phyloP scores from a whole-genome alignment of 139 green algal species.

The Parachlorella kessleri region DNA sequence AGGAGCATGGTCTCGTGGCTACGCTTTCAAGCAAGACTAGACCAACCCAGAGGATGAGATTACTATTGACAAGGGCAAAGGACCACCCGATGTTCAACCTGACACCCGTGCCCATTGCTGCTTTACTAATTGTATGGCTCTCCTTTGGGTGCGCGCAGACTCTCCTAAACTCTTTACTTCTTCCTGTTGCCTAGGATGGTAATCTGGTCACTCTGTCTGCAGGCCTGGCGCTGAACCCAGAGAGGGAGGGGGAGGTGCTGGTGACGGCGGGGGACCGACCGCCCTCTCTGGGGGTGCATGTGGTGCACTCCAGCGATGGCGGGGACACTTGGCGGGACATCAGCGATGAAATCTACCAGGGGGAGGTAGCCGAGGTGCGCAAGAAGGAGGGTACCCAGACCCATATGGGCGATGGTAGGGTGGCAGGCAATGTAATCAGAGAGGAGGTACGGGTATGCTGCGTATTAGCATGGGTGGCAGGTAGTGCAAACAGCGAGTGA shows the following conservation, averaged over 20 bases:
- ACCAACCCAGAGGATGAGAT: not conserved
- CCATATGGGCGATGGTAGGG: too few species aligned
- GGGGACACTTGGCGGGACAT: constrained; percentile 3
- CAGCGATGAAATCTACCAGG: not conserved
- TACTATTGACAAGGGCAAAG: not conserved
- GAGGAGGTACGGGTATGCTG: too few species aligned
- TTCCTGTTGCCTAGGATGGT: not conserved
- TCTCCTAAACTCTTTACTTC: not conserved
- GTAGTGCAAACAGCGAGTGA: not conserved
- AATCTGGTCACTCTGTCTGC: not conserved
- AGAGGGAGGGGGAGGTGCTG: constrained; percentile 20
- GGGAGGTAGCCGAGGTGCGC: constrained; percentile 1
- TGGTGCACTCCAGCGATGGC: constrained; percentile 2
- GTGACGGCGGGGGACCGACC: constrained; percentile 8
- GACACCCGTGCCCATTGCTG: not conserved
- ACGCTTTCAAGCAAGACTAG: not conserved
- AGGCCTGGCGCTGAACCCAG: not conserved
- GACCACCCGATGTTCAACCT: not conserved
- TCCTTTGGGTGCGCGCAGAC: too few species aligned
- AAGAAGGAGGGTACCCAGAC: too few species aligned
- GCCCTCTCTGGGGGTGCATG: constrained; percentile 1
- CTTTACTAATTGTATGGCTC: too few species aligned
- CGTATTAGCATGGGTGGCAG: not conserved
- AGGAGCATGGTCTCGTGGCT: too few species aligned
- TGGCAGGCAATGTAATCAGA: too few species aligned